Evolutionary conservation across 2,329 filamentous ascomycete species (phyloP).

Genomic region (Fusarium guadeloupense): DNA sequence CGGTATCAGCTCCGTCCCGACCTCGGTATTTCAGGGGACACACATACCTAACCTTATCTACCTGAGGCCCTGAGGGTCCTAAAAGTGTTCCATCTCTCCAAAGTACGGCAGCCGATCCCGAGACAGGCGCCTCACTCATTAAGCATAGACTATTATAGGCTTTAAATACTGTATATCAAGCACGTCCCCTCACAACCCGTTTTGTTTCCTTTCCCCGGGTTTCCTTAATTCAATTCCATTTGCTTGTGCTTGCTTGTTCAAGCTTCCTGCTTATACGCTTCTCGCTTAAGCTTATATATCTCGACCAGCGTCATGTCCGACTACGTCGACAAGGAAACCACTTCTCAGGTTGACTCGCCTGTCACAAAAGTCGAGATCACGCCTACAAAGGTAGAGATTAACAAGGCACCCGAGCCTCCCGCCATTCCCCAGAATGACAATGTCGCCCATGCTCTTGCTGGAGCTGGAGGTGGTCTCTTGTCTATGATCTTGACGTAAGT

Average conservation of each 20-base stretch:
- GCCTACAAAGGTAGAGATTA: constrained; percentile 22
- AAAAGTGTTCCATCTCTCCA: too few relatives aligned
- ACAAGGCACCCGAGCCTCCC: constrained; percentile 59
- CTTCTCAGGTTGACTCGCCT: constrained; percentile 31
- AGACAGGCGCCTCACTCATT: constrained; percentile 14
- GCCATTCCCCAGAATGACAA: constrained; percentile 87
- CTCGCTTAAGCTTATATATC: constrained; percentile 20
- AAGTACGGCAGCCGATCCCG: constrained; percentile 25
- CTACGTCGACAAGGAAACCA: constrained; percentile 33
- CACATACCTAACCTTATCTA: neutral
- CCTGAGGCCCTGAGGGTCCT: neutral
- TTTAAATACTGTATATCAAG: constrained; percentile 23
- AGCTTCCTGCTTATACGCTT: neutral
- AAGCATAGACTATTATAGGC: neutral
- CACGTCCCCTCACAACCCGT: constrained; percentile 29
- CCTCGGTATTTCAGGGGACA: constrained; percentile 35
- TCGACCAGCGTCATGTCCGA: constrained; percentile 29
- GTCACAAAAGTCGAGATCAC: constrained; percentile 35
- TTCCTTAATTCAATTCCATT: constrained; percentile 18
- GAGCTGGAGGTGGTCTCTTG: constrained; percentile 90
- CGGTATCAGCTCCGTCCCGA: constrained; percentile 35
- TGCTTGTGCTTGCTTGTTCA: too few relatives aligned
- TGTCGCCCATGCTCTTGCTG: constrained; percentile 92
- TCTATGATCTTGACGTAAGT: constrained; percentile 93
- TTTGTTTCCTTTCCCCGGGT: constrained; percentile 21